Conservation (phyloP, 2,329 filamentous ascomycete genomes). For the Chalara sp. region DNA sequence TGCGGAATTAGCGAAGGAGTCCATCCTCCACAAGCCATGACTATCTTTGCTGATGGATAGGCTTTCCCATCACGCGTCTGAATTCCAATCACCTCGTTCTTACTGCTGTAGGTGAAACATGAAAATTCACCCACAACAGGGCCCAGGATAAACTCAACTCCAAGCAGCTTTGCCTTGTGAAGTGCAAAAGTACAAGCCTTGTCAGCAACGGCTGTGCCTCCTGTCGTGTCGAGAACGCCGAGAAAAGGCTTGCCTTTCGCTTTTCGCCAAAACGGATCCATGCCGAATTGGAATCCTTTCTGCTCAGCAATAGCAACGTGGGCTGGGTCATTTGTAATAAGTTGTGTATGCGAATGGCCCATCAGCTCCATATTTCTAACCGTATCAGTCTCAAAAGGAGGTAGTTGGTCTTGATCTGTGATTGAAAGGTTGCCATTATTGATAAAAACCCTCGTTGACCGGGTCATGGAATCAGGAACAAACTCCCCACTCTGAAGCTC, state of each 20-base stretch:
- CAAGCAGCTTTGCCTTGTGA: slow-evolving; percentile 8
- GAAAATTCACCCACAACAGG: slow-evolving; percentile 10
- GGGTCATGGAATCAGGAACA: no score
- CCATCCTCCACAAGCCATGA: slow-evolving; percentile 19
- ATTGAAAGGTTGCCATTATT: no score
- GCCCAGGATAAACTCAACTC: slow-evolving; percentile 22
- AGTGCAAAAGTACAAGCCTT: slow-evolving; percentile 4
- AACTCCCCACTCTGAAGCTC: not conserved
- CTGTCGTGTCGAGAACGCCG: slow-evolving; percentile 6
- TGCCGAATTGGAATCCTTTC: not conserved
- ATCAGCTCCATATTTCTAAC: not conserved
- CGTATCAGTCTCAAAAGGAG: not conserved
- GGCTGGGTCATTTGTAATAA: not conserved
- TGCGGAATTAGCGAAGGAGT: slow-evolving; percentile 25
- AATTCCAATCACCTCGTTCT: not conserved
- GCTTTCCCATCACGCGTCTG: not conserved
- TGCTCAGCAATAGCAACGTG: slow-evolving; percentile 1
- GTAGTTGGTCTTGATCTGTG: not conserved
- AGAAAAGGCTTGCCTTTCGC: not conserved
- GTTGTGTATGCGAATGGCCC: not conserved
- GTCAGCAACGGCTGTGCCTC: slow-evolving; percentile 3
- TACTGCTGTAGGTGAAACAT: not conserved
- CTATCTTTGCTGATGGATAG: not conserved
- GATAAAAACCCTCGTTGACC: no score
- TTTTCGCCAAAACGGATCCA: slow-evolving; percentile 1